These are phyloP conservation scores for Acacia melanoxylon DNA, from an alignment of 306 rosid genomes.

Conservation along the genomic window DNA sequence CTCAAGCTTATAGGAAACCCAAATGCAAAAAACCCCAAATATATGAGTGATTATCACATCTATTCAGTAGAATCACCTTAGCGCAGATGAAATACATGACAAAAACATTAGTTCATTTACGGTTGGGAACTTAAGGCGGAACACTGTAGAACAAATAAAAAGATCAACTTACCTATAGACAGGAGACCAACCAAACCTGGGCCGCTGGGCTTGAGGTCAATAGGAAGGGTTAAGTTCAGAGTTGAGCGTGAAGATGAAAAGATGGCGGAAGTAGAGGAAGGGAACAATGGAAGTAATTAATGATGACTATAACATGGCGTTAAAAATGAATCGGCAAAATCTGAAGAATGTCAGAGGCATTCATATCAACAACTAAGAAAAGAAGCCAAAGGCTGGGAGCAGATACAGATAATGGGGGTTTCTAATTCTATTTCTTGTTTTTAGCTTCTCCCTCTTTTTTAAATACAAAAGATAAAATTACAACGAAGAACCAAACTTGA, in stretches of 20 bases:
- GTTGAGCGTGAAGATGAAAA: conserved; percentile 28
- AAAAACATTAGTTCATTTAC: neutral
- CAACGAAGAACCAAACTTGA: neutral
- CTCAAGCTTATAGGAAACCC: conserved; percentile 20
- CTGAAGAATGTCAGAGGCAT: conserved; percentile 43
- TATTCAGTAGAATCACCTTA: conserved; percentile 12
- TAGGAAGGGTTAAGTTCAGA: conserved; percentile 4
- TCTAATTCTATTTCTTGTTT: conserved; percentile 46
- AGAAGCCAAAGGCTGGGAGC: neutral
- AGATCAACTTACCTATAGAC: conserved; percentile 41
- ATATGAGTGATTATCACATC: conserved; percentile 38
- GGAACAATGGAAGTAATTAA: neutral
- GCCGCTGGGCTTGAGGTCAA: conserved; percentile 7
- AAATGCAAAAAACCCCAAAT: conserved; percentile 24
- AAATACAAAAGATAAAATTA: neutral
- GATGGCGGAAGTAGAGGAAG: conserved; percentile 25
- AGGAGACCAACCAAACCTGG: conserved; percentile 32
- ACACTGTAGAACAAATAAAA: neutral
- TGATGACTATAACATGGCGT: conserved; percentile 7
- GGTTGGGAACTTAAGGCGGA: neutral
- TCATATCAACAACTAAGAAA: conserved; percentile 28
- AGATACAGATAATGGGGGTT: conserved; percentile 28
- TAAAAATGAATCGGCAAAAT: conserved; percentile 36
- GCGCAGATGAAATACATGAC: neutral
- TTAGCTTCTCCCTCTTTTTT: conserved; percentile 28